Percentiles rank a stretch among this genome's conserved stretches.
These are phyloP conservation scores for Xylaria sp. DNA, from an alignment of 495 filamentous ascomycete species.

Conservation along the genomic window DNA sequence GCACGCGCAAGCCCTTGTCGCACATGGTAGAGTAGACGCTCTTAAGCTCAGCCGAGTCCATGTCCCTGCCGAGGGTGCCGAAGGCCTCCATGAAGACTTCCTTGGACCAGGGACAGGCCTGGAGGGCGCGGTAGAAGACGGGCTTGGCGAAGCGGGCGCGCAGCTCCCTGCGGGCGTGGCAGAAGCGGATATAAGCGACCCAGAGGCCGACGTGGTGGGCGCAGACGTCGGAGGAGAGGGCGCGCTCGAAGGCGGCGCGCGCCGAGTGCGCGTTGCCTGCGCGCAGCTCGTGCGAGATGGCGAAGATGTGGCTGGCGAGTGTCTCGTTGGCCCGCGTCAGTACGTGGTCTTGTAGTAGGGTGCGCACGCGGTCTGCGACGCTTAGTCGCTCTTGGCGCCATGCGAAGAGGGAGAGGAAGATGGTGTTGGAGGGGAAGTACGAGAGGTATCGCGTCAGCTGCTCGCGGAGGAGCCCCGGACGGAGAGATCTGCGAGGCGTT, in stretches of 20 bases:
- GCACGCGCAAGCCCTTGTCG: constrained; percentile 50
- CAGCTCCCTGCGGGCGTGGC: constrained; percentile 32
- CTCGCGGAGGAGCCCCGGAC: constrained; percentile 66
- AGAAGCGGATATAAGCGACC: constrained; percentile 70
- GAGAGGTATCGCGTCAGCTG: constrained; percentile 64
- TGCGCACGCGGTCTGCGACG: constrained; percentile 75
- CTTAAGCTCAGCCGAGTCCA: constrained; percentile 58
- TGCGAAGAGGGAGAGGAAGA: constrained; percentile 73
- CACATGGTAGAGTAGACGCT: constrained; percentile 52
- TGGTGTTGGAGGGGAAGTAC: constrained; percentile 76
- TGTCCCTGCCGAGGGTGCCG: constrained; percentile 32
- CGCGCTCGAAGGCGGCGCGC: constrained; percentile 74
- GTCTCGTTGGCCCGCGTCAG: constrained; percentile 50
- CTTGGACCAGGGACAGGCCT: constrained; percentile 79
- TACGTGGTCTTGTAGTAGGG: constrained; percentile 58
- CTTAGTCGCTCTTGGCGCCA: constrained; percentile 73
- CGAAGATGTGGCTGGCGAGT: constrained; percentile 67
- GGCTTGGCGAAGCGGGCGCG: constrained; percentile 44
- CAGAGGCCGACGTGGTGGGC: constrained; percentile 62
- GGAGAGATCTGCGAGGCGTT: constrained; percentile 56
- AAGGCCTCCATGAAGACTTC: constrained; percentile 71
- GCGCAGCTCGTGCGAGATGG: constrained; percentile 68
- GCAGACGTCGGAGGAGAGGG: constrained; percentile 55
- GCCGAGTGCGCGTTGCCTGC: constrained; percentile 66
- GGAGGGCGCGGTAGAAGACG: constrained; percentile 73